Evolutionary conservation across 192 early-diverging fungal species (phyloP).

Genomic region (Coemansia sp.): DNA sequence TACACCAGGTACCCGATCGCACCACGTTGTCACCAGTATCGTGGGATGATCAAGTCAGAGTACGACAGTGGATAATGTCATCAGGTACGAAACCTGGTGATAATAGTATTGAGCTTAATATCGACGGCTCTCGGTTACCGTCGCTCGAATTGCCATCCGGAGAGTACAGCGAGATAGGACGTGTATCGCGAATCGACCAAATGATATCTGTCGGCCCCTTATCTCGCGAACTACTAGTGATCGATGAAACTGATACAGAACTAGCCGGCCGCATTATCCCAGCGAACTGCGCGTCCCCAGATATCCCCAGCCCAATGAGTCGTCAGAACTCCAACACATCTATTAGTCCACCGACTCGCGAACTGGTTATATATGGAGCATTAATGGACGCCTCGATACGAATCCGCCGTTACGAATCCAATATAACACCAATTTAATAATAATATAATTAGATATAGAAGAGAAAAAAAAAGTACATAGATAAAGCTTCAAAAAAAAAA

Average conservation of each 20-base stretch:
- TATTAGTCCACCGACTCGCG: neutral
- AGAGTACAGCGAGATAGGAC: neutral
- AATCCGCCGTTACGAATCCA: conserved; percentile 27
- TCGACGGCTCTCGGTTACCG: neutral
- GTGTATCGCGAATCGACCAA: conserved; percentile 12
- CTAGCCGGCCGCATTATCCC: conserved; percentile 28
- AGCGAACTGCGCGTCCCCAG: conserved; percentile 1
- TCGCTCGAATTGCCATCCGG: neutral
- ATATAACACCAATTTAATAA: neutral
- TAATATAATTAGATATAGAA: neutral
- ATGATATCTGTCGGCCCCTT: conserved; percentile 22
- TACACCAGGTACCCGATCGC: conserved; percentile 26
- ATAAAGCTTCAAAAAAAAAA: neutral
- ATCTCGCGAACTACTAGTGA: conserved; percentile 28
- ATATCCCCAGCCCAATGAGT: neutral
- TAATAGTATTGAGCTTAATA: neutral
- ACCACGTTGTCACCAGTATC: conserved; percentile 19
- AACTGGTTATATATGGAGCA: conserved; percentile 31
- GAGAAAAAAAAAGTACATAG: neutral
- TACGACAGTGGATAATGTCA: conserved; percentile 23
- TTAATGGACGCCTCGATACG: conserved; percentile 37
- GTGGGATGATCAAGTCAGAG: conserved; percentile 41
- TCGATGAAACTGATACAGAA: conserved; percentile 25
- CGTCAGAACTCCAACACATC: neutral
- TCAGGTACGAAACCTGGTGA: neutral